Percentiles rank a stretch among this genome's conserved stretches.
These are phyloP conservation scores for Russula ochroleuca DNA, from an alignment of 768 basidiomycete species.

Conservation along the genomic window DNA sequence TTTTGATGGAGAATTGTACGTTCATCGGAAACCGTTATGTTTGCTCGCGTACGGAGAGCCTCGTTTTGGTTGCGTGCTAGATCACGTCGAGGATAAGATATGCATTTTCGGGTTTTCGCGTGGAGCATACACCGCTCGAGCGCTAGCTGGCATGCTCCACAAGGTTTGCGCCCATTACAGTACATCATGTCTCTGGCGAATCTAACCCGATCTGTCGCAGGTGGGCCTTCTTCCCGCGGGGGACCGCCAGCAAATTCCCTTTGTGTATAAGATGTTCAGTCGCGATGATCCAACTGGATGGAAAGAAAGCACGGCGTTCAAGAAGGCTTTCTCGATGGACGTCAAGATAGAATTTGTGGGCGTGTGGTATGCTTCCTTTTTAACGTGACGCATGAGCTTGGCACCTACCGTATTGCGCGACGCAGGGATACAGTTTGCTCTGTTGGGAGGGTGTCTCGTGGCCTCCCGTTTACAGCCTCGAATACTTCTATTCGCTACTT, in stretches of 20 bases:
- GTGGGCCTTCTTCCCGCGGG: conserved; percentile 65
- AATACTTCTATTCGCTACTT: conserved; percentile 60
- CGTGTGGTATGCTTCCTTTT: conserved; percentile 50
- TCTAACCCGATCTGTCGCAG: conserved; percentile 34
- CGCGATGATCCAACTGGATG: conserved; percentile 55
- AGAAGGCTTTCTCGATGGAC: conserved; percentile 70
- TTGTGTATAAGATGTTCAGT: conserved; percentile 73
- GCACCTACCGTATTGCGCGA: conserved; percentile 17
- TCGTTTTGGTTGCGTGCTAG: conserved; percentile 39
- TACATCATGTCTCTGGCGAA: background rate
- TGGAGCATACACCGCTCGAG: conserved; percentile 67
- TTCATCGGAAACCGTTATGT: background rate
- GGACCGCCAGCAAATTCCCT: conserved; percentile 73
- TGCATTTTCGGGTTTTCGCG: conserved; percentile 80
- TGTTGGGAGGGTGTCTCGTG: conserved; percentile 61
- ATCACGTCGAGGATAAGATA: conserved; percentile 65
- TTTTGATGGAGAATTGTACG: conserved; percentile 72
- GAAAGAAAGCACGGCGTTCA: conserved; percentile 62
- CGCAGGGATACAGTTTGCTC: conserved; percentile 67
- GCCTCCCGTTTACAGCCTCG: conserved; percentile 60
- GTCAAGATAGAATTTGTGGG: conserved; percentile 71
- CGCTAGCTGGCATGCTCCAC: conserved; percentile 71
- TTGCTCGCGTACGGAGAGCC: background rate
- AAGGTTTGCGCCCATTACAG: conserved; percentile 43
- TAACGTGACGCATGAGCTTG: background rate